Percentiles rank a stretch among this genome's conserved stretches.
Conservation (phyloP, 805 yeast genomes). For the Saturnispora saitoi region DNA sequence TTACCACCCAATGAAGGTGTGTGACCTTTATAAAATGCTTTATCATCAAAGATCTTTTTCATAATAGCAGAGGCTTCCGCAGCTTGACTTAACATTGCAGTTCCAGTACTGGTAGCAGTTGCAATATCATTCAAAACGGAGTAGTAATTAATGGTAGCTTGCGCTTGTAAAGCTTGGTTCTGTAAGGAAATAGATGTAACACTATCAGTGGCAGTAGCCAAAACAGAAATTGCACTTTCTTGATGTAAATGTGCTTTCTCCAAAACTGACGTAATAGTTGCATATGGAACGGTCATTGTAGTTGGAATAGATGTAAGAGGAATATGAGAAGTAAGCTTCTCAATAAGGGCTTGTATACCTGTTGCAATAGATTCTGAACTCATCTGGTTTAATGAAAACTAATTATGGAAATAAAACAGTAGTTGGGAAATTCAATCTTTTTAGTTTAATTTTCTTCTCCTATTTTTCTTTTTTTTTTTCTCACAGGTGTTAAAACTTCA, state of each 20-base stretch:
- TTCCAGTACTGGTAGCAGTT: slow-evolving; percentile 19
- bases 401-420: too few species aligned
- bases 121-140: slow-evolving; percentile 19
- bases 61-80: slow-evolving; percentile 18
- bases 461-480: background rate
- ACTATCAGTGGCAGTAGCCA: slow-evolving; percentile 5
- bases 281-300: slow-evolving; percentile 11
- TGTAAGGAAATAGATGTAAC: slow-evolving; percentile 3
- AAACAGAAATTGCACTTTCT: background rate
- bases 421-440: too few species aligned
- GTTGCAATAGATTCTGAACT: background rate
- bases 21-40: slow-evolving; percentile 31
- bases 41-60: slow-evolving; percentile 11
- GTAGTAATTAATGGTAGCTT: slow-evolving; percentile 20
- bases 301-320: slow-evolving; percentile 4
- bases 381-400: too few species aligned
- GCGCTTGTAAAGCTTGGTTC: slow-evolving; percentile 12
- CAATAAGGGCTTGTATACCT: background rate
- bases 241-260: slow-evolving; percentile 5
- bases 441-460: too few species aligned
- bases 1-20: slow-evolving; percentile 52
- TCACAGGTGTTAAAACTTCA: too few species aligned
- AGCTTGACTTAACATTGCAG: slow-evolving; percentile 18
- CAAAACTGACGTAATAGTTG: slow-evolving; percentile 14
- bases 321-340: background rate